Evolutionary conservation across 441 rosid species (phyloP).

Genomic region (Eruca vesicaria): DNA sequence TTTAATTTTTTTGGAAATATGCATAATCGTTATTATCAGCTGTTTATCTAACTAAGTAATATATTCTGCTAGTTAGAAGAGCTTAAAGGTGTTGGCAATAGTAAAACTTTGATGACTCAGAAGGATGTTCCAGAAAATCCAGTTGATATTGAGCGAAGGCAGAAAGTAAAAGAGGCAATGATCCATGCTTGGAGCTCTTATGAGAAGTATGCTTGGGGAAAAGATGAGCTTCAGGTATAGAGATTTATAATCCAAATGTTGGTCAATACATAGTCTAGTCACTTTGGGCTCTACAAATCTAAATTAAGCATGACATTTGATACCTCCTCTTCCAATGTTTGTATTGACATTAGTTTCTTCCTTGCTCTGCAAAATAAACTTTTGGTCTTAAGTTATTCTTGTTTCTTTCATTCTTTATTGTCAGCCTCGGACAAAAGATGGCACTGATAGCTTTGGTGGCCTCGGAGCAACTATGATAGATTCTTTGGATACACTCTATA

Average conservation of each 20-base stretch:
- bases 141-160: slow-evolving; percentile 58
- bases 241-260: background rate
- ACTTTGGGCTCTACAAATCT: background rate
- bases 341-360: too few species aligned
- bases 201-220: slow-evolving; percentile 96
- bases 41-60: slow-evolving; percentile 9
- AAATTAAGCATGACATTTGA: background rate
- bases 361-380: too few species aligned
- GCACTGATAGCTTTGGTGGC: slow-evolving; percentile 88
- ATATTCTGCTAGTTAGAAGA: slow-evolving; percentile 27
- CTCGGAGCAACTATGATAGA: slow-evolving; percentile 94
- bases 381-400: slow-evolving; percentile 5
- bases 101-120: slow-evolving; percentile 12
- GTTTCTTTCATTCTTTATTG: background rate
- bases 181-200: slow-evolving; percentile 90
- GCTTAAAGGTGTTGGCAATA: slow-evolving; percentile 10
- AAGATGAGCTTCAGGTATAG: slow-evolving; percentile 90
- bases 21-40: background rate
- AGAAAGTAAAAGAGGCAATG: slow-evolving; percentile 93
- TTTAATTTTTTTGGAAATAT: background rate
- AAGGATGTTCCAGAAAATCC: slow-evolving; percentile 48
- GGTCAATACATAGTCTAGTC: background rate
- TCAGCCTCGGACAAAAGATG: slow-evolving; percentile 87
- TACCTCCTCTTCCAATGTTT: background rate
- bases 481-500: slow-evolving; percentile 81